Conservation (phyloP, 139 green algal species). For the Chlorella vulgaris region DNA sequence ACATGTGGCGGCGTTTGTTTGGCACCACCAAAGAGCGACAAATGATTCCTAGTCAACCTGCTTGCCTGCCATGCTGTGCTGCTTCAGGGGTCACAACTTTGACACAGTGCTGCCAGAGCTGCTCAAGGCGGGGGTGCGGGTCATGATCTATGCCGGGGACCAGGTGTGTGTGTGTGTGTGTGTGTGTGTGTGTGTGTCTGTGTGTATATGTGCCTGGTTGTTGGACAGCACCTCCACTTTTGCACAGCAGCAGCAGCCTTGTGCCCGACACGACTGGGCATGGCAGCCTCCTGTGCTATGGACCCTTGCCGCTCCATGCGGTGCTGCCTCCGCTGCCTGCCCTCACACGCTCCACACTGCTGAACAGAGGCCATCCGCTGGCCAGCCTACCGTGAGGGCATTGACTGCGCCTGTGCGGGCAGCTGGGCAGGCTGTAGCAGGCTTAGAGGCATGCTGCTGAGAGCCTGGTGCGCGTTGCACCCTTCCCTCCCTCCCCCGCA, state of each 20-base stretch:
- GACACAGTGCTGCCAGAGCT: slow-evolving; percentile 65
- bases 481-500: slow-evolving; percentile 2
- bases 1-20: too few relatives aligned
- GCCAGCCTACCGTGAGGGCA: too few relatives aligned
- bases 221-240: neutral
- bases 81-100: slow-evolving; percentile 45
- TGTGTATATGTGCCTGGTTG: neutral
- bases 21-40: too few relatives aligned
- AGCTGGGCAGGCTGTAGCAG: too few relatives aligned
- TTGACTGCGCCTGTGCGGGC: too few relatives aligned
- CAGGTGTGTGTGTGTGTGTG: slow-evolving; percentile 13
- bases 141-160: slow-evolving; percentile 83
- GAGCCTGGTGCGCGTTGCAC: too few relatives aligned
- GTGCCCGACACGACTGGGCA: too few relatives aligned
- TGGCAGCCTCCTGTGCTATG: too few relatives aligned
- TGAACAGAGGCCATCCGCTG: too few relatives aligned
- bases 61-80: neutral
- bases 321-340: neutral
- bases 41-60: neutral
- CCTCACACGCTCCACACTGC: too few relatives aligned
- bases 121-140: slow-evolving; percentile 73
- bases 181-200: too few relatives aligned
- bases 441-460: too few relatives aligned
- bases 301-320: neutral
- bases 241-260: neutral